Conservation (phyloP, 805 yeast genomes). For the Danielozyma ontarioensis region DNA sequence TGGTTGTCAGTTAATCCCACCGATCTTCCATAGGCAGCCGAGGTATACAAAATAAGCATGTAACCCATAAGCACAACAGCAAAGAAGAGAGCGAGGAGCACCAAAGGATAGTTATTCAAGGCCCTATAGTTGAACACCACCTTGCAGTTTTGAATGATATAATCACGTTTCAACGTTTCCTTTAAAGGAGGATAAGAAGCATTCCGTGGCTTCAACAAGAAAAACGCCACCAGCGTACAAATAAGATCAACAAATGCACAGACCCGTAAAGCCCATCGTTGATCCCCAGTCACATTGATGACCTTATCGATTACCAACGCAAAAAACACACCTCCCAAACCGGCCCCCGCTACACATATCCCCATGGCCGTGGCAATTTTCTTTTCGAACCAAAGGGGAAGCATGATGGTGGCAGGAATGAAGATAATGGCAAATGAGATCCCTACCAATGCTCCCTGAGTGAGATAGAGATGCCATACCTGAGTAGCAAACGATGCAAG, state of each 20-base stretch:
- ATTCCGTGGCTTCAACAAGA: constrained; percentile 44
- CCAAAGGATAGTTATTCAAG: constrained; percentile 18
- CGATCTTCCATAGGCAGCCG: constrained; percentile 34
- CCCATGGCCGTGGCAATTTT: constrained; percentile 45
- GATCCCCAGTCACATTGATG: constrained; percentile 36
- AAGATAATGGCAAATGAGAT: constrained; percentile 41
- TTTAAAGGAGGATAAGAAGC: constrained; percentile 18
- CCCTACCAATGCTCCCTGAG: constrained; percentile 50
- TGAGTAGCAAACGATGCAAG: constrained; percentile 47
- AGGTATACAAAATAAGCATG: constrained; percentile 28
- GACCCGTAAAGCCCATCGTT: constrained; percentile 40
- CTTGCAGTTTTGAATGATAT: constrained; percentile 17
- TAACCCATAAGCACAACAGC: constrained; percentile 34
- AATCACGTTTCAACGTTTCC: constrained; percentile 15
- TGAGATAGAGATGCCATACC: constrained; percentile 47
- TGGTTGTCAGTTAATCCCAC: constrained; percentile 40
- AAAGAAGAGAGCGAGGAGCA: constrained; percentile 28
- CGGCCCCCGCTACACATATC: constrained; percentile 43
- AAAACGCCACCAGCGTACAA: constrained; percentile 30
- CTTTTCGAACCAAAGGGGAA: constrained; percentile 47
- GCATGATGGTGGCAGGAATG: constrained; percentile 38
- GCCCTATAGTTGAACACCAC: constrained; percentile 32
- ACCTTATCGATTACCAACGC: constrained; percentile 39
- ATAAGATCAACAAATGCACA: constrained; percentile 29
- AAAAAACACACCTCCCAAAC: constrained; percentile 48